Evolutionary conservation across 352 stramenopile genomes (phyloP).

Genomic region (Thalassiosira mediterranea): DNA sequence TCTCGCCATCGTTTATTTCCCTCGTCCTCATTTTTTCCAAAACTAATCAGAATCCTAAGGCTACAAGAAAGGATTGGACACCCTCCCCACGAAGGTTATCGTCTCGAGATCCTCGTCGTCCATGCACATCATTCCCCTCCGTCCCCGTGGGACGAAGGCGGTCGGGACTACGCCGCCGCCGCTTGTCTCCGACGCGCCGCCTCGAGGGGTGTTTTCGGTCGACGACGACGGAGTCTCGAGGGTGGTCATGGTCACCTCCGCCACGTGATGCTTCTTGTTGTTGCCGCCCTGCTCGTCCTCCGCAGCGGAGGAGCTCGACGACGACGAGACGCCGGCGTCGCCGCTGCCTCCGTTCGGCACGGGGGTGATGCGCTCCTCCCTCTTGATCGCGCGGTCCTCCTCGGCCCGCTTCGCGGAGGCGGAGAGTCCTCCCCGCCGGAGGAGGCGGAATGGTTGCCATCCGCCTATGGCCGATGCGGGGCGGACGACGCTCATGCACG

Average conservation of each 20-base stretch:
- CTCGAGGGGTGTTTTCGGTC: not conserved
- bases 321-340: too few relatives aligned
- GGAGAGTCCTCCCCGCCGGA: not conserved
- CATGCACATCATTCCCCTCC: not conserved
- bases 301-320: too few relatives aligned
- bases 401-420: not conserved
- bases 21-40: too few relatives aligned
- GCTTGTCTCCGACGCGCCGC: too few relatives aligned
- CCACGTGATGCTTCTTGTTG: conserved; percentile 12
- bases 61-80: conserved; percentile 12
- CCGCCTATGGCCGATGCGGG: conserved; percentile 3
- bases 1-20: too few relatives aligned
- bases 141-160: conserved; percentile 2
- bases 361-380: not conserved
- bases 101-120: conserved; percentile 12
- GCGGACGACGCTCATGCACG: too few relatives aligned
- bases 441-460: conserved; percentile 1
- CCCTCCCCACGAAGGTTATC: conserved; percentile 10
- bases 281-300: not conserved
- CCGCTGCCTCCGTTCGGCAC: not conserved
- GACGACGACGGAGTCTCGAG: not conserved
- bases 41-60: too few relatives aligned
- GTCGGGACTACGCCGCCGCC: too few relatives aligned
- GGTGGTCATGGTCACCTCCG: conserved; percentile 8
- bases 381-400: too few relatives aligned